Evolutionary conservation across 2,329 filamentous ascomycete genomes (phyloP).

Genomic region (Myriosclerotinia scirpicola): DNA sequence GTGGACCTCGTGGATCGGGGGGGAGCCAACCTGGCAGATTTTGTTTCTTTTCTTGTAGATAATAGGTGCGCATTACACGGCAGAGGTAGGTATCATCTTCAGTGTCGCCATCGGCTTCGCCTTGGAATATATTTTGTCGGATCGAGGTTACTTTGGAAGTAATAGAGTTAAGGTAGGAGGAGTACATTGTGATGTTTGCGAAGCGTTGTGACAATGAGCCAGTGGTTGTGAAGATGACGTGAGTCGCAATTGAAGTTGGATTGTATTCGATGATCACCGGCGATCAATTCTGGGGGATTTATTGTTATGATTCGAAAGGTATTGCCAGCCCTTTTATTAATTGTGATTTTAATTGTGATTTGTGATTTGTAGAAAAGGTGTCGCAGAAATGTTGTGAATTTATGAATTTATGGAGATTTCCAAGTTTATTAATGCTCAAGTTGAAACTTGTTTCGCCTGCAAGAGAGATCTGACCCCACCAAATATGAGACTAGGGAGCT

Average conservation of each 20-base stretch:
- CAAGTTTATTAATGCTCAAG: background rate
- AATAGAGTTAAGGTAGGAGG: slow-evolving; percentile 66
- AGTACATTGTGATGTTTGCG: slow-evolving; percentile 63
- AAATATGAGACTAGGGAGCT: slow-evolving; percentile 3
- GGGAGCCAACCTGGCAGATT: slow-evolving; percentile 85
- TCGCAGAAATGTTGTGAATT: slow-evolving; percentile 5
- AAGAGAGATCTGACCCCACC: slow-evolving; percentile 21
- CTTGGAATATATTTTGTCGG: slow-evolving; percentile 67
- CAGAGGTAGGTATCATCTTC: slow-evolving; percentile 94
- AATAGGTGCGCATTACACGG: slow-evolving; percentile 89
- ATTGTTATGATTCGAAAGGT: slow-evolving; percentile 5
- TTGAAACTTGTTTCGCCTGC: slow-evolving; percentile 25
- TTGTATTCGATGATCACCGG: background rate
- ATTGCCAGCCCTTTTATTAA: background rate
- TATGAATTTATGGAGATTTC: slow-evolving; percentile 6
- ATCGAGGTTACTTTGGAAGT: slow-evolving; percentile 62
- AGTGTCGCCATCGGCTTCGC: slow-evolving; percentile 68
- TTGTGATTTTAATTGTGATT: slow-evolving; percentile 13
- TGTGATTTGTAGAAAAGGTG: slow-evolving; percentile 6
- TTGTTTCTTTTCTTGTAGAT: slow-evolving; percentile 75
- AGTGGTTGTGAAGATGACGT: background rate
- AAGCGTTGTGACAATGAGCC: background rate
- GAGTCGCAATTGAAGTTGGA: slow-evolving; percentile 13
- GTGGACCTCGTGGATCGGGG: slow-evolving; percentile 74
- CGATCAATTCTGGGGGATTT: background rate